These are phyloP conservation scores for Nakazawaea holstii DNA, from an alignment of 805 yeast species.

Conservation along the genomic window DNA sequence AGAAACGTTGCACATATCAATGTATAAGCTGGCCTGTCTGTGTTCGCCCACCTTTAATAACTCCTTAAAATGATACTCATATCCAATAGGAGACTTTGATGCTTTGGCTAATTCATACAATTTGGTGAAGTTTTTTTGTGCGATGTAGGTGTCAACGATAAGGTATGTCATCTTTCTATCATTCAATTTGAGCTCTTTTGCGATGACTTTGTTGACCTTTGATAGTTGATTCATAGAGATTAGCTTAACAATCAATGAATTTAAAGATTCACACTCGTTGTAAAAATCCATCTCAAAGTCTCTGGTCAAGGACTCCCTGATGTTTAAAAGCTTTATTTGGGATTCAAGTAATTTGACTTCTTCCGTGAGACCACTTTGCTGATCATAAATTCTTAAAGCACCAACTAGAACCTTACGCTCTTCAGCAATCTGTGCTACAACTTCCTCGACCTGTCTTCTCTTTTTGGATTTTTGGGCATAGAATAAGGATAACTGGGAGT, in stretches of 20 bases:
- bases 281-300: constrained; percentile 35
- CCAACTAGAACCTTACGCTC: constrained; percentile 21
- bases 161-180: constrained; percentile 54
- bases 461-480: background rate
- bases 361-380: constrained; percentile 24
- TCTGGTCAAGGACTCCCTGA: constrained; percentile 39
- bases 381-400: constrained; percentile 24
- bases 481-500: constrained; percentile 27
- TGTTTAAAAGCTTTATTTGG: constrained; percentile 34
- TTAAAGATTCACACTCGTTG: constrained; percentile 31
- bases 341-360: constrained; percentile 38
- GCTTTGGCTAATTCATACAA: constrained; percentile 46
- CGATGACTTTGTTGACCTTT: constrained; percentile 37
- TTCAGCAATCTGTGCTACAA: constrained; percentile 15
- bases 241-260: constrained; percentile 42
- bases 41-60: constrained; percentile 49
- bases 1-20: constrained; percentile 44
- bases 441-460: constrained; percentile 14
- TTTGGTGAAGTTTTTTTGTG: constrained; percentile 47
- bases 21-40: constrained; percentile 55
- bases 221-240: constrained; percentile 43
- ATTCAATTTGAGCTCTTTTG: constrained; percentile 48
- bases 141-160: constrained; percentile 42
- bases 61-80: constrained; percentile 54
- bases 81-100: constrained; percentile 67